These are phyloP conservation scores for Hypoxylon lienhwacheense DNA, from an alignment of 495 filamentous ascomycete genomes.

Conservation along the genomic window DNA sequence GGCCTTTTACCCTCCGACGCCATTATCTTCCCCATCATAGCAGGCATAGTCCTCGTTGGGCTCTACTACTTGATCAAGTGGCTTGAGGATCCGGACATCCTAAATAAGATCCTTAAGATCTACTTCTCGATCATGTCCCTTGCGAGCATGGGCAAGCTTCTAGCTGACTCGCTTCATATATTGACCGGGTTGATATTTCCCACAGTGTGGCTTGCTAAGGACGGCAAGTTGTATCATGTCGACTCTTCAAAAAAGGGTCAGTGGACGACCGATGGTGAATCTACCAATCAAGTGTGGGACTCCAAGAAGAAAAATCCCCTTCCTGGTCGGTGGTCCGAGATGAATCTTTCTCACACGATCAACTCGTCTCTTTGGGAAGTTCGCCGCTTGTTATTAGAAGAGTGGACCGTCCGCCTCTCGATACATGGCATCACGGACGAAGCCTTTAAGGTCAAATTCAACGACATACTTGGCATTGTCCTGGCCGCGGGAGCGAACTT, in stretches of 20 bases:
- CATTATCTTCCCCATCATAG: conserved; percentile 81
- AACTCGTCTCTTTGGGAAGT: conserved; percentile 46
- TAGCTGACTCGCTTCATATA: conserved; percentile 68
- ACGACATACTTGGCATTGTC: conserved; percentile 58
- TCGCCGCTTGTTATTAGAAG: conserved; percentile 47
- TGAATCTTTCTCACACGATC: conserved; percentile 29
- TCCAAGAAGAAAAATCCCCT: conserved; percentile 45
- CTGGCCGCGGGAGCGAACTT: conserved; percentile 60
- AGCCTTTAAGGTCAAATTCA: conserved; percentile 42
- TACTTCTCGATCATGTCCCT: conserved; percentile 84
- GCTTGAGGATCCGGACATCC: conserved; percentile 73
- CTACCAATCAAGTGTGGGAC: conserved; percentile 28
- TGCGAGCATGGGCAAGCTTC: conserved; percentile 68
- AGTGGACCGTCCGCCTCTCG: conserved; percentile 52
- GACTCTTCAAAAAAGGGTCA: conserved; percentile 38
- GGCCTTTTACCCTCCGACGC: conserved; percentile 80
- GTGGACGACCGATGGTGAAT: conserved; percentile 17
- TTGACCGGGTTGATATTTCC: conserved; percentile 74
- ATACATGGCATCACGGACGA: conserved; percentile 44
- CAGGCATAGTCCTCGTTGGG: conserved; percentile 69
- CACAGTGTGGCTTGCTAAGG: conserved; percentile 52
- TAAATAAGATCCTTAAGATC: conserved; percentile 81
- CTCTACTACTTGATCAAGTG: conserved; percentile 91
- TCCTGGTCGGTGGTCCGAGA: conserved; percentile 47
- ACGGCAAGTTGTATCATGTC: conserved; percentile 50